These are phyloP conservation scores for Alternaria viburni DNA, from an alignment of 2,329 filamentous ascomycete species.

Conservation along the genomic window DNA sequence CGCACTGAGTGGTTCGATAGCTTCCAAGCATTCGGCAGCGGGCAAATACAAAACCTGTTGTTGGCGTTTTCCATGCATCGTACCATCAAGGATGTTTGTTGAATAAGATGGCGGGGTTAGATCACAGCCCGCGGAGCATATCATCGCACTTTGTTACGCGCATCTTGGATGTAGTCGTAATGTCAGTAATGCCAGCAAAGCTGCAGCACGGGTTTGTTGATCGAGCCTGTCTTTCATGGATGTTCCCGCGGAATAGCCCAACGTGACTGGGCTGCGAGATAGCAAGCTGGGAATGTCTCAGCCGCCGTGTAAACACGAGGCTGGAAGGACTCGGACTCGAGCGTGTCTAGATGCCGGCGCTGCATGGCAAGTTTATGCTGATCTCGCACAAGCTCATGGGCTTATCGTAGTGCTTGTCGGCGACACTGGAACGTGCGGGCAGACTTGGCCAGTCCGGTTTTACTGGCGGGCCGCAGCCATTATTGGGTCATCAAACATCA, in stretches of 20 bases:
- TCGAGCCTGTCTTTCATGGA: conserved; percentile 5
- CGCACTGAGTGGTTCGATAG: not conserved
- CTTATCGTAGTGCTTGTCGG: conserved; percentile 13
- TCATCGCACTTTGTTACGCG: not conserved
- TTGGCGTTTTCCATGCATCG: not conserved
- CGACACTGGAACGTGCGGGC: conserved; percentile 5
- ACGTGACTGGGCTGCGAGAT: conserved; percentile 4
- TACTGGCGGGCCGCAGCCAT: conserved; percentile 5
- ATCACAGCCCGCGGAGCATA: not conserved
- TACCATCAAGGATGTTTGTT: not conserved
- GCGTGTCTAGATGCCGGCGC: not conserved
- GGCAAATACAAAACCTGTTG: not conserved
- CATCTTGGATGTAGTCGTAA: conserved; percentile 1
- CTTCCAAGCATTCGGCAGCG: not conserved
- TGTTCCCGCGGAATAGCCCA: conserved; percentile 1
- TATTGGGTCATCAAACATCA: conserved; percentile 16
- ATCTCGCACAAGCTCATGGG: not conserved
- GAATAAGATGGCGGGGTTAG: not conserved
- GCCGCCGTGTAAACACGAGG: conserved; percentile 7
- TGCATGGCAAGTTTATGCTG: not conserved
- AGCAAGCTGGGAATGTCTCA: conserved; percentile 1
- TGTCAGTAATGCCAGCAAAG: not conserved
- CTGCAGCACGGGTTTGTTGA: not conserved
- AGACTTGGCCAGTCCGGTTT: conserved; percentile 5
- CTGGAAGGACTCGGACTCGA: conserved; percentile 5